phyloP scores from a whole-genome alignment of 352 stramenopile genomes.

The Pythium rhizo-oryzae region DNA sequence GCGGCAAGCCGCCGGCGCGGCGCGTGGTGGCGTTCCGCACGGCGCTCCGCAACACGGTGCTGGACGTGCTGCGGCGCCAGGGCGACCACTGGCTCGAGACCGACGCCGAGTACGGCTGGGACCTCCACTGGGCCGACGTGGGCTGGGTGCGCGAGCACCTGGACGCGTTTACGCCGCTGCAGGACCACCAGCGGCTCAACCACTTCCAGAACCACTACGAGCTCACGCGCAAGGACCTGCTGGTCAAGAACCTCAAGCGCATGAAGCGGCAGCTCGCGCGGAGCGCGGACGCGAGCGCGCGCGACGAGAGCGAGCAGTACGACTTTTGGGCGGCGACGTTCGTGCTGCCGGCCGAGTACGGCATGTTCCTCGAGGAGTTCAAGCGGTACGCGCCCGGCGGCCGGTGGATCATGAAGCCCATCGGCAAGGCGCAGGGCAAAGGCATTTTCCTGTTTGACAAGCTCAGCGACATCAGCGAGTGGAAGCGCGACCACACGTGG shows the following conservation, averaged over 20 bases:
- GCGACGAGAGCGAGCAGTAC: conserved; percentile 49
- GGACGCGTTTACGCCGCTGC: conserved; percentile 60
- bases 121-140: conserved; percentile 86
- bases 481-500: conserved; percentile 47
- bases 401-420: conserved; percentile 95
- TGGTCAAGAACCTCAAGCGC: conserved; percentile 93
- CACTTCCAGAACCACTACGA: conserved; percentile 95
- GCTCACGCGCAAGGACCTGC: conserved; percentile 89
- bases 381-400: conserved; percentile 50
- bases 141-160: conserved; percentile 84
- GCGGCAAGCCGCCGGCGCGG: neutral
- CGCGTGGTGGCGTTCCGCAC: conserved; percentile 56
- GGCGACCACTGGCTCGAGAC: conserved; percentile 70
- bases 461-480: conserved; percentile 78
- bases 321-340: conserved; percentile 79
- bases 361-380: conserved; percentile 74
- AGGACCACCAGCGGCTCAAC: conserved; percentile 87
- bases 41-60: conserved; percentile 77
- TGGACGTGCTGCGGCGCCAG: conserved; percentile 66
- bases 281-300: conserved; percentile 41
- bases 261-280: conserved; percentile 84
- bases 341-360: conserved; percentile 90
- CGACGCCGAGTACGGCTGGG: conserved; percentile 76
- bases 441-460: conserved; percentile 88
- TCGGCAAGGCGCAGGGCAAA: conserved; percentile 69